phyloP scores from a whole-genome alignment of 2,329 filamentous ascomycete genomes.

The Phoma sp. region DNA sequence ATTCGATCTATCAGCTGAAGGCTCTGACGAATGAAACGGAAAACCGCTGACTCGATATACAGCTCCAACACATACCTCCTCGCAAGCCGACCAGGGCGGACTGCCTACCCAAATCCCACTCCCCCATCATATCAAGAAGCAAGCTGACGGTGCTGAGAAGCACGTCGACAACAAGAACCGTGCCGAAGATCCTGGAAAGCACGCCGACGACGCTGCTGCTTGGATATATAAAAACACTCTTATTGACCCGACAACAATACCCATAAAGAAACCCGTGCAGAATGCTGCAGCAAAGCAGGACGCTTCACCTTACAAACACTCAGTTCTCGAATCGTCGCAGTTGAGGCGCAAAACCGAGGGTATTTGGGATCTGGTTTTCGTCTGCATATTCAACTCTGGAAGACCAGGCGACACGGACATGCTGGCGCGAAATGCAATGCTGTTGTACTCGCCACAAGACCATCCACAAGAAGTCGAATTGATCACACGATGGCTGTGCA shows the following conservation, averaged over 20 bases:
- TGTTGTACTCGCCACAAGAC: conserved; percentile 36
- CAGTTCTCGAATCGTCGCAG: conserved; percentile 1
- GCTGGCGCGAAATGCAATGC: conserved; percentile 32
- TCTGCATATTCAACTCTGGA: conserved; percentile 31
- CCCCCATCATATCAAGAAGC: too few relatives aligned
- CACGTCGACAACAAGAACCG: too few relatives aligned
- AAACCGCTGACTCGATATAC: background rate
- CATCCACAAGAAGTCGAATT: conserved; percentile 39
- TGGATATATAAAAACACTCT: too few relatives aligned
- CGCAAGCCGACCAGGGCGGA: background rate
- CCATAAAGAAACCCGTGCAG: background rate
- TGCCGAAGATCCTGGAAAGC: background rate
- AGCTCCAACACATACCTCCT: background rate
- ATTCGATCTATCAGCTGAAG: too few relatives aligned
- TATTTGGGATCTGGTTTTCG: conserved; percentile 28
- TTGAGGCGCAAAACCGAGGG: conserved; percentile 27
- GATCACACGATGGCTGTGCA: conserved; percentile 39
- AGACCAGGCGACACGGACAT: conserved; percentile 6
- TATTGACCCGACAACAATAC: background rate
- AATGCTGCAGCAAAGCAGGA: background rate
- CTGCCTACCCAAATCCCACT: background rate
- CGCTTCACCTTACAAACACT: background rate
- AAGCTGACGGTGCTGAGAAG: too few relatives aligned
- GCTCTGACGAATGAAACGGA: too few relatives aligned
- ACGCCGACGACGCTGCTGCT: background rate